Base-by-base conservation (phyloP, 768 basidiomycete genomes). In the Astraeus odoratus region DNA sequence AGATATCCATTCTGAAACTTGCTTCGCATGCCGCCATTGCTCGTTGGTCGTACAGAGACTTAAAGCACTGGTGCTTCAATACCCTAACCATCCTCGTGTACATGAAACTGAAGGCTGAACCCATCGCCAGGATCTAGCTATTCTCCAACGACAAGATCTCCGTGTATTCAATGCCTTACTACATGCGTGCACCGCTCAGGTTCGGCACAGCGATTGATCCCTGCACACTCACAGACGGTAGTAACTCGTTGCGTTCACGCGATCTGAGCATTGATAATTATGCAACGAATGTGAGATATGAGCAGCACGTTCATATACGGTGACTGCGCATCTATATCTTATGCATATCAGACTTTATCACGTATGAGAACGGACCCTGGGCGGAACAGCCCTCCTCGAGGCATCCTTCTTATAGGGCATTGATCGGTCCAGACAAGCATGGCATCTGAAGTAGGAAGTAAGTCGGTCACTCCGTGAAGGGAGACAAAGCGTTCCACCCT, bases 351-450 rank as follows among this genome's bases (percentile, higher is more conserved):
- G 29, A 26, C 39, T 37, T 18, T 5, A 39, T n/a, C 23, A 19
- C 19, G 23, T 52, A 57, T 39, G 52, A 49, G 54, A 42, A 26
- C 44, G 48, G 53, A 49, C 51, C 55, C 55, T 53, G 16, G 45
- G 52, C 51, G 48, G 55, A 39, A 24, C 15, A 48, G 55, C 48
- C 49, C 37, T 49, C 55, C 53, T 48, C 33, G 30, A 44, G 59
- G 51, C 48, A 23, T n/a, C 23, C 37, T 25, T 39, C 31, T 46
- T 49, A 20, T 50, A 18, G 3, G 24, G 16, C 18, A n/a, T 36
- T 36, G 40, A 40, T 37, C 40, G 39, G 25, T 22, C 16, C 25
- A 39, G 26, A 30, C 39, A 46, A n/a, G 24, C 26, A 7, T 27
- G 27, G 3, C 34, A n/a, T 31, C 30, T 31, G 30, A 31, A 31